A percentile compares a stretch with the other conserved stretches of the same genome.
These are phyloP conservation scores for Termitomyces sp. DNA, from an alignment of 768 basidiomycete species.

Conservation along the genomic window DNA sequence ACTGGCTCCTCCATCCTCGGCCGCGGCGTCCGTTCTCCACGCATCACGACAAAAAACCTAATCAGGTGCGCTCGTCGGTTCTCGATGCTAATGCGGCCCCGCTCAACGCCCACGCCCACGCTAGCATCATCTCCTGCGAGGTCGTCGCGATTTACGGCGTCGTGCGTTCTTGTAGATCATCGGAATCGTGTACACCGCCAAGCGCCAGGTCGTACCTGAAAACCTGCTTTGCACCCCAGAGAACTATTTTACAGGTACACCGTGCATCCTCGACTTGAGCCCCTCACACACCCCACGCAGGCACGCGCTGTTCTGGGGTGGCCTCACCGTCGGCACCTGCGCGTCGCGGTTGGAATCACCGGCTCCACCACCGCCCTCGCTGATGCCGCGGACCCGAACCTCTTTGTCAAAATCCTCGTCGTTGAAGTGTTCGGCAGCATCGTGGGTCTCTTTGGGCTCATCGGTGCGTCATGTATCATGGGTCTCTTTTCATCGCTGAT, in stretches of 20 bases:
- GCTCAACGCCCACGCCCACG: background rate
- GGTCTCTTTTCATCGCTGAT: background rate
- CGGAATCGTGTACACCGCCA: constrained; percentile 92
- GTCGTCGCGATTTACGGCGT: constrained; percentile 99
- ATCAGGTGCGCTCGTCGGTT: constrained; percentile 77
- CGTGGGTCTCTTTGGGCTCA: constrained; percentile 88
- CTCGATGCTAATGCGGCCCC: background rate
- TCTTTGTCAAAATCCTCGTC: constrained; percentile 96
- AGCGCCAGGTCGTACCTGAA: constrained; percentile 59
- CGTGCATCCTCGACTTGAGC: background rate
- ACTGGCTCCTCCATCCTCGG: constrained; percentile 97
- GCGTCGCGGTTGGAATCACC: constrained; percentile 89
- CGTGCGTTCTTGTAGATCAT: constrained; percentile 76
- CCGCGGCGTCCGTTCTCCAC: constrained; percentile 88
- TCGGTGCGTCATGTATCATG: constrained; percentile 52
- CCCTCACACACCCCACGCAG: constrained; percentile 29
- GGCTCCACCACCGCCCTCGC: constrained; percentile 94
- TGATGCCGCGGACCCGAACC: constrained; percentile 89
- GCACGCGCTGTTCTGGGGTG: constrained; percentile 95
- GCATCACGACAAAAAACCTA: constrained; percentile 95
- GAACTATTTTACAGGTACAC: constrained; percentile 88
- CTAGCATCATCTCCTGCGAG: constrained; percentile 97
- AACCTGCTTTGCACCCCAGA: constrained; percentile 70
- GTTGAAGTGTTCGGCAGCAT: constrained; percentile 94
- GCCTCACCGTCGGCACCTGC: constrained; percentile 88